Evolutionary conservation across 768 basidiomycete genomes (phyloP).

Genomic region (Tulasnella sp.): DNA sequence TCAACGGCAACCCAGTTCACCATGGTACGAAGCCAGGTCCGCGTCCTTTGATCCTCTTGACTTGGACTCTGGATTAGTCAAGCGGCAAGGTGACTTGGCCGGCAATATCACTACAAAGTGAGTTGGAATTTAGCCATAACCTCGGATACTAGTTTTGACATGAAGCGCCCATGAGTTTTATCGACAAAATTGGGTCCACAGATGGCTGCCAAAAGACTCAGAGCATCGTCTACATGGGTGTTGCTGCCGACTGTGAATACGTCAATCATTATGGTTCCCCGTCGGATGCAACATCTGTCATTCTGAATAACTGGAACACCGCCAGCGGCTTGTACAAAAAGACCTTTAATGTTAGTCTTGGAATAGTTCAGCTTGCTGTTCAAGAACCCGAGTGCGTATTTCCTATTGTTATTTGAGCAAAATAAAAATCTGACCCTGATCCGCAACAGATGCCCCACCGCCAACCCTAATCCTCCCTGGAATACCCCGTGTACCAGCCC

Average conservation of each 20-base stretch:
- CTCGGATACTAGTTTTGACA: background rate
- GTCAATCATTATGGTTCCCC: constrained; percentile 47
- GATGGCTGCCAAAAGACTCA: constrained; percentile 60
- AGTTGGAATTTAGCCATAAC: constrained; percentile 18
- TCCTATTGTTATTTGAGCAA: background rate
- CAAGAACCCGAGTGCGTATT: constrained; percentile 38
- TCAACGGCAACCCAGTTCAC: constrained; percentile 21
- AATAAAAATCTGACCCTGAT: background rate
- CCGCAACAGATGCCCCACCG: constrained; percentile 45
- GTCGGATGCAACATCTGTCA: constrained; percentile 56
- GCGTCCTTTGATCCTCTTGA: constrained; percentile 5
- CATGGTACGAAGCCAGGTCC: constrained; percentile 34
- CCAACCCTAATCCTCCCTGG: constrained; percentile 49
- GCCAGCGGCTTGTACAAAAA: constrained; percentile 60
- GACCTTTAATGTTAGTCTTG: constrained; percentile 76
- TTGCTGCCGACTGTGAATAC: constrained; percentile 79
- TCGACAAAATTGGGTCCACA: constrained; percentile 49
- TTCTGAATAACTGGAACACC: constrained; percentile 69
- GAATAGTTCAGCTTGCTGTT: constrained; percentile 68
- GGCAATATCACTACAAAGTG: constrained; percentile 44
- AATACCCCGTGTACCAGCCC: constrained; percentile 50
- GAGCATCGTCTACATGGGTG: constrained; percentile 71
- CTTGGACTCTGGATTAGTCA: constrained; percentile 24
- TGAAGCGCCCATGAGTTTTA: constrained; percentile 39
- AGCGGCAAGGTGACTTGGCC: constrained; percentile 42